Base-by-base conservation (phyloP, 768 basidiomycete genomes). In the Lyophyllum semitale region DNA sequence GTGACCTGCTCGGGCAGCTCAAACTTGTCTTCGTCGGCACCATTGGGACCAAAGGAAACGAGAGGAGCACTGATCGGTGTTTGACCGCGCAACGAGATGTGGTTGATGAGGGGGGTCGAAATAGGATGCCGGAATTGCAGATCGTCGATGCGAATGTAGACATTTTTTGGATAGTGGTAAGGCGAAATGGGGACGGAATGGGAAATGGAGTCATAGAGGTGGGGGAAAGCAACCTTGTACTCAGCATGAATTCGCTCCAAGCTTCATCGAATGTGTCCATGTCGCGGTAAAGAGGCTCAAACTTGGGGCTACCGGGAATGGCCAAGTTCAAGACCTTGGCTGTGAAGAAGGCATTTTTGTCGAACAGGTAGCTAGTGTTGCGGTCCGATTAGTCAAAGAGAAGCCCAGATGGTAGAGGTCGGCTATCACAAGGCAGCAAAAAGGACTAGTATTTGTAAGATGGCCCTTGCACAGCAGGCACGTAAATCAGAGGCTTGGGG, bases 201-300 rank as follows among this genome's bases (percentile, higher is more conserved):
- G 43, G 97, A 97, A 8, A 97, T 81, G 32, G 97, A 97, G 74
- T 99, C 98, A 76, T 99, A 99, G 1, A 99, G 82, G 66, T 99
- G 96, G 27, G 97, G 96, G 81, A 98, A 98, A 2, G 95, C 96
- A 48, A 99, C 95, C 71, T 96, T 98, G 83, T 99, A 98, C 75
- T 99, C 97, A 2, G 96, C 97, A 94, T 99, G 66, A 99, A 99
- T 70, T 97, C 95, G 71, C 96, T 97, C 95, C 95, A 97, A 67
- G 98, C 97, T 68, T 98, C 97, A 66, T 99, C 97, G 62, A 93
- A 98, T 12, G 89, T 80, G 66, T 98, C 97, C 88, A 95, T 94
- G 65, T 99, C 97, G 46, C 96, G 84, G 72, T 94, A 94, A 25
- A 99, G 77, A 15, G 96, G 97, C 77, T 99, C 97, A 59, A 98